A percentile compares a stretch with the other conserved stretches of the same genome.
These are phyloP conservation scores for Syncephalastrum sp. DNA, from an alignment of 371 early-diverging fungal genomes.

Conservation along the genomic window DNA sequence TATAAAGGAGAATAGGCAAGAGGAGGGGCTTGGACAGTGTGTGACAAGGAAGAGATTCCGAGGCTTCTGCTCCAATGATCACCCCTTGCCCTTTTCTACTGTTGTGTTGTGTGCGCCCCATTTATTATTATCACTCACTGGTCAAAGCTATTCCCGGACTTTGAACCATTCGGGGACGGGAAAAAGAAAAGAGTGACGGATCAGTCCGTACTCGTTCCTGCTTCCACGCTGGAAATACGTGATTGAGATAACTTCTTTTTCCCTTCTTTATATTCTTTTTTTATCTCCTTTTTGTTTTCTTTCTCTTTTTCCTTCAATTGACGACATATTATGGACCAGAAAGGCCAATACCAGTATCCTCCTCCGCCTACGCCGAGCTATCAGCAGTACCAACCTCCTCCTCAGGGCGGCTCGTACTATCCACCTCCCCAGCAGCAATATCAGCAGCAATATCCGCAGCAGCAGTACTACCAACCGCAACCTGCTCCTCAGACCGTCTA, in stretches of 20 bases:
- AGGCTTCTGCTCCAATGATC: too few species aligned
- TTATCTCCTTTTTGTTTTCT: not conserved
- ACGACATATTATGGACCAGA: slow-evolving; percentile 8
- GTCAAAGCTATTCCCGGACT: too few species aligned
- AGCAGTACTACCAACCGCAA: slow-evolving; percentile 15
- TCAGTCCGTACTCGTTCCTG: too few species aligned
- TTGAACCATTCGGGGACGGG: too few species aligned
- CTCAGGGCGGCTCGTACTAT: slow-evolving; percentile 2
- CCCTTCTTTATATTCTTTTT: slow-evolving; percentile 1
- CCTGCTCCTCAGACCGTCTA: slow-evolving; percentile 10
- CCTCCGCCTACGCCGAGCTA: slow-evolving; percentile 18
- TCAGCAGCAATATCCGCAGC: slow-evolving; percentile 1
- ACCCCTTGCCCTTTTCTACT: too few species aligned
- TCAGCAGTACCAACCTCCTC: slow-evolving; percentile 14
- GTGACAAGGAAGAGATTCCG: too few species aligned
- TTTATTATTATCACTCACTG: too few species aligned
- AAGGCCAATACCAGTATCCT: slow-evolving; percentile 10
- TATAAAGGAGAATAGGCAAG: too few species aligned
- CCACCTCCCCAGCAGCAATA: slow-evolving; percentile 9
- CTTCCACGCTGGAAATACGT: too few species aligned
- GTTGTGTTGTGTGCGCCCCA: too few species aligned
- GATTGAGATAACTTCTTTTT: slow-evolving; percentile 1
- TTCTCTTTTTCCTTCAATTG: slow-evolving; percentile 1
- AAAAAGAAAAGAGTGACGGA: too few species aligned
- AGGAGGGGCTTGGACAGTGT: too few species aligned